Evolutionary conservation across 768 basidiomycete genomes (phyloP).

Genomic region (Suillus paluster): DNA sequence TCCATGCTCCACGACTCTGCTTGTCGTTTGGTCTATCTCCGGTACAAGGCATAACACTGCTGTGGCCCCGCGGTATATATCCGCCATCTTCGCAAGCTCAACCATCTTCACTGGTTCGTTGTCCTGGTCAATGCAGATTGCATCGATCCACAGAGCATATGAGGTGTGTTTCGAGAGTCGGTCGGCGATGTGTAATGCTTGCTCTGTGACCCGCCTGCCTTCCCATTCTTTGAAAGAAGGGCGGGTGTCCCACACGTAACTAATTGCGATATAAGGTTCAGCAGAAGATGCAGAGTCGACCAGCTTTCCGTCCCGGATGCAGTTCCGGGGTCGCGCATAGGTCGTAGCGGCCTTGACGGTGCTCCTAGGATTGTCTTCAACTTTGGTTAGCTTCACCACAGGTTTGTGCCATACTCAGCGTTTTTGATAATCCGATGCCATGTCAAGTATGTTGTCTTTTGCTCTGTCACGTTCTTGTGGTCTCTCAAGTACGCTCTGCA

Average conservation of each 20-base stretch:
- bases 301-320: slow-evolving; percentile 13
- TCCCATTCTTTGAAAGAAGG: slow-evolving; percentile 10
- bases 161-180: slow-evolving; percentile 11
- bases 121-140: slow-evolving; percentile 9
- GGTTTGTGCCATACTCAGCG: slow-evolving; percentile 4
- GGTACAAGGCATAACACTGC: slow-evolving; percentile 13
- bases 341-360: neutral
- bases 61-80: slow-evolving; percentile 9
- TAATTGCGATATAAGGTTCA: slow-evolving; percentile 9
- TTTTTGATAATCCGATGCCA: slow-evolving; percentile 4
- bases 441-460: neutral
- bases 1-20: slow-evolving; percentile 5
- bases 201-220: slow-evolving; percentile 12
- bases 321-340: slow-evolving; percentile 5
- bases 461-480: slow-evolving; percentile 8
- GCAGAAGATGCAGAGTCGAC: slow-evolving; percentile 7
- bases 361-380: slow-evolving; percentile 4
- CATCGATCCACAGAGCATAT: slow-evolving; percentile 12
- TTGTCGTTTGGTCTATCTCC: slow-evolving; percentile 2
- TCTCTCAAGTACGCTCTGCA: slow-evolving; percentile 7
- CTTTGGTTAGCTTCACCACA: slow-evolving; percentile 4
- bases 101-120: slow-evolving; percentile 5
- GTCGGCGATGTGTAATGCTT: slow-evolving; percentile 8
- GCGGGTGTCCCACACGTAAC: slow-evolving; percentile 4
- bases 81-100: slow-evolving; percentile 8